Conservation (phyloP, 768 basidiomycete species). For the Collybia mongolica region DNA sequence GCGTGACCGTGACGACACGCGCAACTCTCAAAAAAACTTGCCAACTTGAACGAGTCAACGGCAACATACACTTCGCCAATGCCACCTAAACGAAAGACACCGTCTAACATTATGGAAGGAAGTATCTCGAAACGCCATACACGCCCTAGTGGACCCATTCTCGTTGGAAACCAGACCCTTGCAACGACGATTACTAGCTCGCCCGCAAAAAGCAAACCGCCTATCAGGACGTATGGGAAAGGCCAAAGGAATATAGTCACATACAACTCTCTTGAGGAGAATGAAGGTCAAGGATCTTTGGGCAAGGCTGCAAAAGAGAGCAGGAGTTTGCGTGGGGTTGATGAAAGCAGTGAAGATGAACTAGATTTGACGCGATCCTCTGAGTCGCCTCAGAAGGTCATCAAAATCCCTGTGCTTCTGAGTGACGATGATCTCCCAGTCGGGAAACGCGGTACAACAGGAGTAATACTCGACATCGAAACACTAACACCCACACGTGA, state of each 20-base stretch:
- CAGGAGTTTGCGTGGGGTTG: background rate
- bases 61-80: slow-evolving; percentile 16
- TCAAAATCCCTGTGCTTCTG: too few species aligned
- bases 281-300: slow-evolving; percentile 3
- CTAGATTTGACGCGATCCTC: slow-evolving; percentile 19
- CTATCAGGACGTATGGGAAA: slow-evolving; percentile 9
- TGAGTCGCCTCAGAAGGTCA: too few species aligned
- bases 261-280: background rate
- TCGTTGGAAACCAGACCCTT: slow-evolving; percentile 1
- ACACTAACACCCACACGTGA: too few species aligned
- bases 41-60: too few species aligned
- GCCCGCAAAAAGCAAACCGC: slow-evolving; percentile 4
- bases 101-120: slow-evolving; percentile 15
- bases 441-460: too few species aligned
- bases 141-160: slow-evolving; percentile 15
- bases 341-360: slow-evolving; percentile 19
- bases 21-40: background rate
- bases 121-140: slow-evolving; percentile 33
- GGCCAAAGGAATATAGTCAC: background rate
- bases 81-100: slow-evolving; percentile 47
- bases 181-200: slow-evolving; percentile 1
- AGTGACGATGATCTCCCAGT: too few species aligned
- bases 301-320: too few species aligned
- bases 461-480: too few species aligned
- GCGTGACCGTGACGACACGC: slow-evolving; percentile 16